A percentile compares a stretch with the other conserved stretches of the same genome.
phyloP scores from a whole-genome alignment of 176 grass and related monocot species.

The Poa annua region DNA sequence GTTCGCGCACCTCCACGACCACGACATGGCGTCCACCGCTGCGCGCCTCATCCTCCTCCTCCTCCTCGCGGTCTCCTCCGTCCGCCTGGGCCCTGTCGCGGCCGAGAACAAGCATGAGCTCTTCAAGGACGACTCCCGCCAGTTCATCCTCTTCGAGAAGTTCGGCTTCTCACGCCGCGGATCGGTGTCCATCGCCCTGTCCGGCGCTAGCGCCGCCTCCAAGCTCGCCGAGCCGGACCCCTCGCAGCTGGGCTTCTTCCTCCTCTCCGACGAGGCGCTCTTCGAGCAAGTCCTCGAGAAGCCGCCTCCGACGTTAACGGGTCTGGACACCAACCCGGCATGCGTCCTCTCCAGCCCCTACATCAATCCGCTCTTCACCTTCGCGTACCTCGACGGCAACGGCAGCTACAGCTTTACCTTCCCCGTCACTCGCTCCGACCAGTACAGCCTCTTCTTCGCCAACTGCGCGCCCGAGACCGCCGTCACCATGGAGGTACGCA shows the following conservation, averaged over 20 bases:
- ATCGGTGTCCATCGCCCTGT: slow-evolving; percentile 50
- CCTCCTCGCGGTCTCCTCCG: slow-evolving; percentile 34
- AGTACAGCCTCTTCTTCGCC: slow-evolving; percentile 95
- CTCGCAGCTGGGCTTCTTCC: slow-evolving; percentile 75
- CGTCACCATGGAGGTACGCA: slow-evolving; percentile 80
- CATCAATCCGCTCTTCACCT: slow-evolving; percentile 68
- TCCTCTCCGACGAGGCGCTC: slow-evolving; percentile 87
- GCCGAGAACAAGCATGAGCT: slow-evolving; percentile 73
- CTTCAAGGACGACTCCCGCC: slow-evolving; percentile 63
- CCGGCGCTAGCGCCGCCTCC: slow-evolving; percentile 49
- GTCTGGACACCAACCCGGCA: slow-evolving; percentile 45
- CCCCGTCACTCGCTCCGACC: slow-evolving; percentile 75
- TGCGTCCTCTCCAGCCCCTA: slow-evolving; percentile 83
- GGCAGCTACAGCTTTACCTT: slow-evolving; percentile 47
- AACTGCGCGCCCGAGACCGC: slow-evolving; percentile 68
- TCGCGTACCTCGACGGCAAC: slow-evolving; percentile 33
- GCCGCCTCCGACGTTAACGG: slow-evolving; percentile 23
- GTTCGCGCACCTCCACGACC: slow-evolving; percentile 24
- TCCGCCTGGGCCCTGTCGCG: slow-evolving; percentile 43
- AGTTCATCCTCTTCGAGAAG: slow-evolving; percentile 92
- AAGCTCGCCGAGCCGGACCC: slow-evolving; percentile 39
- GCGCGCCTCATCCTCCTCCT: slow-evolving; percentile 39
- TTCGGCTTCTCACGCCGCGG: slow-evolving; percentile 81
- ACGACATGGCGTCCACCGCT: slow-evolving; percentile 42
- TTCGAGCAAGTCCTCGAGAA: slow-evolving; percentile 81